Evolutionary conservation across 2,329 filamentous ascomycete species (phyloP).

Genomic region (Ophiostoma himal-ulmi): DNA sequence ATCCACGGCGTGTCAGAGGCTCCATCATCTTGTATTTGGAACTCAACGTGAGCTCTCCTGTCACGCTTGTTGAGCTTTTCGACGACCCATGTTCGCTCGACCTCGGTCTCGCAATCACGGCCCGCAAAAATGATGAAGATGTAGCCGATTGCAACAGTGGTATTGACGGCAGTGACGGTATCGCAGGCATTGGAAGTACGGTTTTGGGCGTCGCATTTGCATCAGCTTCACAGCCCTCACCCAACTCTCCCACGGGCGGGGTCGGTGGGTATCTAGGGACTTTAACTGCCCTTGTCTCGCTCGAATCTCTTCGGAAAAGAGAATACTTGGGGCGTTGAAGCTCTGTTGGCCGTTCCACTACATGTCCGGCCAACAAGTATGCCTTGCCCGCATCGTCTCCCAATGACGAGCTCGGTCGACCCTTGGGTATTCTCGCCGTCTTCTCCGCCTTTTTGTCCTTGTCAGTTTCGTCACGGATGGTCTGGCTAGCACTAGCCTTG

Average conservation of each 20-base stretch:
- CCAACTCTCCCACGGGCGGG: constrained; percentile 11
- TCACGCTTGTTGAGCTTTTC: background rate
- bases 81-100: background rate
- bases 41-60: background rate
- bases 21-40: constrained; percentile 29
- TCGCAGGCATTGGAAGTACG: background rate
- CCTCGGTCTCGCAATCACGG: background rate
- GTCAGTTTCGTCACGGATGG: background rate
- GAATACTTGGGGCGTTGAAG: background rate
- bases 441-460: background rate
- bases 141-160: too few species aligned
- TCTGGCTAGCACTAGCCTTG: background rate
- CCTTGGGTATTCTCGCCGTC: background rate
- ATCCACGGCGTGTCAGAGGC: constrained; percentile 19
- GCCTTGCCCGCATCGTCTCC: background rate
- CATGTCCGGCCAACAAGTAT: background rate
- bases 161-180: background rate
- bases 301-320: background rate
- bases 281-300: background rate
- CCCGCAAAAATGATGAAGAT: background rate
- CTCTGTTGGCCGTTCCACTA: background rate
- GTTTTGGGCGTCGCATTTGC: background rate
- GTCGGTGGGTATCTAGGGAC: background rate
- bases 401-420: background rate
- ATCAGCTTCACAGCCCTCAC: background rate